phyloP scores from a whole-genome alignment of 2,329 filamentous ascomycete genomes.

The Fusarium poae region DNA sequence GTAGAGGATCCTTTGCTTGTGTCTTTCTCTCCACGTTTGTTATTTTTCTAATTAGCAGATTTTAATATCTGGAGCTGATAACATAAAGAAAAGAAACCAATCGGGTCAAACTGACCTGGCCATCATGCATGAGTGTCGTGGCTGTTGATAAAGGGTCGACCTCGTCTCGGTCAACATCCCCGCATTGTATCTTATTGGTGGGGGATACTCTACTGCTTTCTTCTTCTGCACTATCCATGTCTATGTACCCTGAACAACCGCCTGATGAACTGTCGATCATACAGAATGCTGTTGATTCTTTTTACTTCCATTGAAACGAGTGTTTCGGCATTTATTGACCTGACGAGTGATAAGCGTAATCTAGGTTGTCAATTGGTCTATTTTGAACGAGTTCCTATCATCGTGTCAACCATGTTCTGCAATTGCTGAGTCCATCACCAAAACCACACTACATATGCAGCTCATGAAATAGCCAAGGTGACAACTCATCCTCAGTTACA shows the following conservation, averaged over 20 bases:
- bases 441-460: constrained; percentile 8
- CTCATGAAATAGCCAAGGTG: constrained; percentile 17
- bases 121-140: constrained; percentile 62
- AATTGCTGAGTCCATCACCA: not conserved
- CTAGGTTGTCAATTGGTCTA: not conserved
- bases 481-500: constrained; percentile 36
- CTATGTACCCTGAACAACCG: constrained; percentile 29
- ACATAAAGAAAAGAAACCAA: constrained; percentile 30
- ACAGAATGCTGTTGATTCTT: not conserved
- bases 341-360: not conserved
- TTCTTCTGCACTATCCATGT: constrained; percentile 1
- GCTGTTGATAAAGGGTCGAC: constrained; percentile 60
- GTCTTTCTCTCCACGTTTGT: not conserved
- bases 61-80: constrained; percentile 24
- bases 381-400: not conserved
- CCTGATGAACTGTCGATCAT: constrained; percentile 19
- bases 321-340: not conserved
- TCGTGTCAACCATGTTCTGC: not conserved
- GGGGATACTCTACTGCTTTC: constrained; percentile 7
- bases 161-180: constrained; percentile 37
- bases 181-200: constrained; percentile 41
- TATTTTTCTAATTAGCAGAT: constrained; percentile 15
- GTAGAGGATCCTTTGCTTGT: constrained; percentile 4
- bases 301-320: not conserved
- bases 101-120: constrained; percentile 28